These are phyloP conservation scores for Penicillium pancosmium DNA, from an alignment of 495 filamentous ascomycete genomes.

Conservation along the genomic window DNA sequence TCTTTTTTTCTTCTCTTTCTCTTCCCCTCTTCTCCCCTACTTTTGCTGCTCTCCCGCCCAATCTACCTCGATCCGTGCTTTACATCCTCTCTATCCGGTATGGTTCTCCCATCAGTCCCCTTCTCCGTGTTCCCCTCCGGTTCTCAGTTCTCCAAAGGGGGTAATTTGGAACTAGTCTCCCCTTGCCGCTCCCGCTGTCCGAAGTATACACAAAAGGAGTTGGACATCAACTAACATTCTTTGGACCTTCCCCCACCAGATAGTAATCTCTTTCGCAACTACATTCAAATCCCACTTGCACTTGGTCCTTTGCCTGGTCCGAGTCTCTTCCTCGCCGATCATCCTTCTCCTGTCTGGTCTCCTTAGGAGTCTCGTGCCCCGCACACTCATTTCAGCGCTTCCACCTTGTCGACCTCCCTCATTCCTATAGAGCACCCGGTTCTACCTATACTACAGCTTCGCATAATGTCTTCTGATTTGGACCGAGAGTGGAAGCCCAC, in stretches of 20 bases:
- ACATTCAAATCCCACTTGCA: conserved; percentile 7
- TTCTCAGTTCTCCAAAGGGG: background rate
- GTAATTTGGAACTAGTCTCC: background rate
- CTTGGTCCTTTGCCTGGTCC: background rate
- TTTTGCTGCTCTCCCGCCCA: background rate
- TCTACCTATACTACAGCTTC: background rate
- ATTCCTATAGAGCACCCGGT: background rate
- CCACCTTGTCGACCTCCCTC: too few species aligned
- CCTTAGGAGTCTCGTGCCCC: conserved; percentile 13
- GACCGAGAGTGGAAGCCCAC: conserved; percentile 81
- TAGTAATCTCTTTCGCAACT: background rate
- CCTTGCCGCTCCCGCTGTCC: background rate
- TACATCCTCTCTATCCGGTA: conserved; percentile 8
- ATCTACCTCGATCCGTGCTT: conserved; percentile 8
- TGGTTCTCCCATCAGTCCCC: conserved; percentile 1
- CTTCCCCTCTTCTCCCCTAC: conserved; percentile 9
- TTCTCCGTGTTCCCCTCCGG: background rate
- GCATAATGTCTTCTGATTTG: conserved; percentile 52
- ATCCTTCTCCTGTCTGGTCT: background rate
- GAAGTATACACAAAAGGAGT: conserved; percentile 14
- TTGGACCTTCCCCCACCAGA: background rate
- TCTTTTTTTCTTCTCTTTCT: conserved; percentile 14
- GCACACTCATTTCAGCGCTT: conserved; percentile 8
- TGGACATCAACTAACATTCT: background rate
- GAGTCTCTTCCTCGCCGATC: conserved; percentile 8